Evolutionary conservation across 208 protist genomes (phyloP).

Genomic region (Leishmania aethiopica): DNA sequence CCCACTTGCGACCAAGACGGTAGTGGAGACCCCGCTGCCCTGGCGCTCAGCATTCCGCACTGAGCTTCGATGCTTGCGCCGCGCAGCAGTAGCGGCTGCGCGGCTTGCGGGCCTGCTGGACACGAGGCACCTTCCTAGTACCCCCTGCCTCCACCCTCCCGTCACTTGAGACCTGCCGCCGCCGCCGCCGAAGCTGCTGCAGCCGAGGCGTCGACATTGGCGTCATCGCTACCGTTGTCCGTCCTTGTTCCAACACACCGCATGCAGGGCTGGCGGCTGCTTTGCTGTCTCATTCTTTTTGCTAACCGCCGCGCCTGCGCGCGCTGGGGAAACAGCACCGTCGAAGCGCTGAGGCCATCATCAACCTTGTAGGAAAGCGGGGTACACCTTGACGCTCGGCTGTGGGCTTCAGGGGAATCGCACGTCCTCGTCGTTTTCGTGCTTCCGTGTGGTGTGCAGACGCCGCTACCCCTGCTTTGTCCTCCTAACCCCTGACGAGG

Average conservation of each 20-base stretch:
- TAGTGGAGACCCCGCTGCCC: conserved; percentile 14
- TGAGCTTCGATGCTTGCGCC: conserved; percentile 16
- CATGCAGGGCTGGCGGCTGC: conserved; percentile 43
- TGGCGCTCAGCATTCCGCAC: background rate
- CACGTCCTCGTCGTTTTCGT: conserved; percentile 34
- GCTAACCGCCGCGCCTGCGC: conserved; percentile 34
- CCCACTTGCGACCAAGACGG: conserved; percentile 25
- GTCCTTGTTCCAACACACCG: conserved; percentile 55
- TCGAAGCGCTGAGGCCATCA: conserved; percentile 28
- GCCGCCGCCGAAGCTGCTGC: conserved; percentile 8
- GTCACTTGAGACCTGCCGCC: background rate
- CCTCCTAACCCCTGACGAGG: background rate
- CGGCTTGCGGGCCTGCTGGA: conserved; percentile 58
- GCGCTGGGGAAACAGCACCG: conserved; percentile 32
- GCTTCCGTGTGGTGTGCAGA: conserved; percentile 53
- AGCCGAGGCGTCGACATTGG: conserved; percentile 37
- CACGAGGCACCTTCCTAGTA: conserved; percentile 27
- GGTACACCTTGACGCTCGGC: conserved; percentile 40
- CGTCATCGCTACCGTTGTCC: conserved; percentile 1
- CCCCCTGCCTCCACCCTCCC: background rate
- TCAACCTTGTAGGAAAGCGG: conserved; percentile 53
- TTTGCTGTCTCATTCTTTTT: conserved; percentile 39
- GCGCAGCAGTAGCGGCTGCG: conserved; percentile 26
- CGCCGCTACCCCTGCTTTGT: conserved; percentile 22
- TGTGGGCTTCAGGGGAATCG: conserved; percentile 14